Percentiles rank a stretch among this genome's conserved stretches.
Conservation (phyloP, 352 stramenopile genomes). For the Pythium diclinum region DNA sequence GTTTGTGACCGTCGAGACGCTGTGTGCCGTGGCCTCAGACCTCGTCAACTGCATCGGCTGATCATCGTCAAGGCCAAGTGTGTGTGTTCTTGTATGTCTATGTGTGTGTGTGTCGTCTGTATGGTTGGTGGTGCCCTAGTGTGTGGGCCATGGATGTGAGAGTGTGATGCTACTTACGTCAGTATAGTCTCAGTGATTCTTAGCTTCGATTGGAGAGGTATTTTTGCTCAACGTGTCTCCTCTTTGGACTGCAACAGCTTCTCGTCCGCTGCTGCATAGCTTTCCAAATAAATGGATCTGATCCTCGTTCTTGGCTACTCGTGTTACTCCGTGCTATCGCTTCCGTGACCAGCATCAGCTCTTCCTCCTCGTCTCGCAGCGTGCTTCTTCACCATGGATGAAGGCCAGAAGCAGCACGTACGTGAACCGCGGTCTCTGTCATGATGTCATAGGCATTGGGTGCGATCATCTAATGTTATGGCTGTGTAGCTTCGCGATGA, state of each 20-base stretch:
- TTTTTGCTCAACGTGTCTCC: constrained; percentile 14
- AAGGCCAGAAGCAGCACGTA: constrained; percentile 59
- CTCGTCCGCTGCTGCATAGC: not conserved
- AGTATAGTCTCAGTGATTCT: not conserved
- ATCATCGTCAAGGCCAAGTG: not conserved
- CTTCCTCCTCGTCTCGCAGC: not conserved
- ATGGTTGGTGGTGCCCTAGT: not conserved
- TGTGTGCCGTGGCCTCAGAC: constrained; percentile 58
- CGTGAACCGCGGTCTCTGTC: not conserved
- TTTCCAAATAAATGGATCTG: constrained; percentile 1
- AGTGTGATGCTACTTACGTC: not conserved
- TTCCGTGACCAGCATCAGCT: not conserved
- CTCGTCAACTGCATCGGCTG: constrained; percentile 29
- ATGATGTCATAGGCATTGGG: not conserved
- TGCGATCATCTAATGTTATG: not conserved
- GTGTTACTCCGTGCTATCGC: not conserved
- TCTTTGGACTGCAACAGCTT: not conserved
- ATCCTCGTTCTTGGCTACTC: not conserved
- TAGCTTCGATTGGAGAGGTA: constrained; percentile 12
- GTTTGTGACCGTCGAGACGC: constrained; percentile 38
- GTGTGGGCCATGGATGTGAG: not conserved
- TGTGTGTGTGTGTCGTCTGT: constrained; percentile 8
- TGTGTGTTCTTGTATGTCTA: constrained; percentile 4
- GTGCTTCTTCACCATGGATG: constrained; percentile 38
- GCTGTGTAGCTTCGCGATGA: constrained; percentile 55